Evolutionary conservation across 2,329 filamentous ascomycete genomes (phyloP).

Genomic region (Aureobasidium leucospermi): DNA sequence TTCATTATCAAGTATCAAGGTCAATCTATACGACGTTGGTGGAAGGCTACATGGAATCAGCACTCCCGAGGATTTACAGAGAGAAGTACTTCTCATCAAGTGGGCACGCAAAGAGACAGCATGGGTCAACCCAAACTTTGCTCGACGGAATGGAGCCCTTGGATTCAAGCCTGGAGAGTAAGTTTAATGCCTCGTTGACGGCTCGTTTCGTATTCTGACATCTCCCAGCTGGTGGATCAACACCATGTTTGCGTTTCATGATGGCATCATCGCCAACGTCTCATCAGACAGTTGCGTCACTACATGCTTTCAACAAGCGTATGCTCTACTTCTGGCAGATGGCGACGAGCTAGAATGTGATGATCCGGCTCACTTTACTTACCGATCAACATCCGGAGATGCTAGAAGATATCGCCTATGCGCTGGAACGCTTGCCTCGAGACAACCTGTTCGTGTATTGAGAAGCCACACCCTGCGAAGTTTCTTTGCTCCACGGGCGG

Average conservation of each 20-base stretch:
- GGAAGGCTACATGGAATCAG: constrained; percentile 38
- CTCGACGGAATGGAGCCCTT: constrained; percentile 33
- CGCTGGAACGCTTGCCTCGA: constrained; percentile 32
- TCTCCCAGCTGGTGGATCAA: constrained; percentile 43
- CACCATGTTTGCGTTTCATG: constrained; percentile 39
- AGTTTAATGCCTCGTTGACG: constrained; percentile 15
- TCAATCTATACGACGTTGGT: constrained; percentile 36
- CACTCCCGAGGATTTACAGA: constrained; percentile 30
- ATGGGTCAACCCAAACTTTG: constrained; percentile 25
- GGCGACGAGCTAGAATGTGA: constrained; percentile 31
- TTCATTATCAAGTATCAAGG: constrained; percentile 30
- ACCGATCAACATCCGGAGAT: constrained; percentile 33
- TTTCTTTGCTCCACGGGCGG: constrained; percentile 39
- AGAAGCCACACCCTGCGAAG: constrained; percentile 38
- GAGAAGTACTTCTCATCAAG: constrained; percentile 28
- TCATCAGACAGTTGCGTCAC: constrained; percentile 37
- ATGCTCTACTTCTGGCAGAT: constrained; percentile 38
- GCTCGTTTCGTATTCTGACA: background rate
- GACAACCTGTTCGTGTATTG: constrained; percentile 37
- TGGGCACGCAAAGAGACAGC: constrained; percentile 24
- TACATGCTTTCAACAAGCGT: constrained; percentile 35
- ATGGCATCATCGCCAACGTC: constrained; percentile 40
- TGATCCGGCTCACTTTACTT: constrained; percentile 32
- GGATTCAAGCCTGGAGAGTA: constrained; percentile 42
- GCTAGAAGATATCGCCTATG: constrained; percentile 39